Conservation (phyloP, 2,329 filamentous ascomycete species). For the Cladophialophora bantiana region DNA sequence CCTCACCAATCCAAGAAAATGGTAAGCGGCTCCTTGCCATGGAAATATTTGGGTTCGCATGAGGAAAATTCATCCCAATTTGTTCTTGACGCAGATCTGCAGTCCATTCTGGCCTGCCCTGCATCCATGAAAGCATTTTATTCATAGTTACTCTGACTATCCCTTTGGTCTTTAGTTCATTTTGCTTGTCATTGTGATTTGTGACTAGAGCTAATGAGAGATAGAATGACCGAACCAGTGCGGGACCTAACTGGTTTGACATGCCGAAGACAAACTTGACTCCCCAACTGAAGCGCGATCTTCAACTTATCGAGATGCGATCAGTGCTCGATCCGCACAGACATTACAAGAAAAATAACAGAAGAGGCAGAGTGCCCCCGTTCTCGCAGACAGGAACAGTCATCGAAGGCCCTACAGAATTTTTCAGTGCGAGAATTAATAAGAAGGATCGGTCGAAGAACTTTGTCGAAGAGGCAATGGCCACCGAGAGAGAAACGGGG, state of each 20-base stretch:
- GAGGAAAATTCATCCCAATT: slow-evolving; percentile 77
- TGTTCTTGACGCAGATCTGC: slow-evolving; percentile 74
- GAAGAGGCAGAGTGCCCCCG: slow-evolving; percentile 74
- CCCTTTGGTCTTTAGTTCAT: slow-evolving; percentile 16
- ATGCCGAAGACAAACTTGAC: slow-evolving; percentile 85
- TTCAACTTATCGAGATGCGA: slow-evolving; percentile 89
- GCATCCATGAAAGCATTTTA: slow-evolving; percentile 71
- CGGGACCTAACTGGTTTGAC: slow-evolving; percentile 85
- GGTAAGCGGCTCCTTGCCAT: slow-evolving; percentile 52
- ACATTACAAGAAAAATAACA: slow-evolving; percentile 82
- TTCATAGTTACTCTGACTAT: slow-evolving; percentile 76
- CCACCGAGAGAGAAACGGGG: slow-evolving; percentile 67
- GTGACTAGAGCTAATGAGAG: slow-evolving; percentile 28
- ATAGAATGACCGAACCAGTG: slow-evolving; percentile 66
- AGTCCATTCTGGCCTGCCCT: slow-evolving; percentile 80
- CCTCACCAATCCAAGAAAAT: slow-evolving; percentile 59
- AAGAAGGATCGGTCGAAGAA: slow-evolving; percentile 89
- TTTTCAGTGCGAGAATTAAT: slow-evolving; percentile 77
- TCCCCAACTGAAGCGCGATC: slow-evolving; percentile 83
- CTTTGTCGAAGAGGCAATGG: slow-evolving; percentile 83
- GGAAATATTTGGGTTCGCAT: slow-evolving; percentile 48
- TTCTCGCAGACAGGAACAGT: slow-evolving; percentile 91
- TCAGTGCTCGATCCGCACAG: slow-evolving; percentile 86
- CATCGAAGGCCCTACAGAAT: slow-evolving; percentile 87
- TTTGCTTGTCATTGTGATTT: slow-evolving; percentile 18